Conservation (phyloP, 2,329 filamentous ascomycete genomes). For the Davidsoniella virescens region DNA sequence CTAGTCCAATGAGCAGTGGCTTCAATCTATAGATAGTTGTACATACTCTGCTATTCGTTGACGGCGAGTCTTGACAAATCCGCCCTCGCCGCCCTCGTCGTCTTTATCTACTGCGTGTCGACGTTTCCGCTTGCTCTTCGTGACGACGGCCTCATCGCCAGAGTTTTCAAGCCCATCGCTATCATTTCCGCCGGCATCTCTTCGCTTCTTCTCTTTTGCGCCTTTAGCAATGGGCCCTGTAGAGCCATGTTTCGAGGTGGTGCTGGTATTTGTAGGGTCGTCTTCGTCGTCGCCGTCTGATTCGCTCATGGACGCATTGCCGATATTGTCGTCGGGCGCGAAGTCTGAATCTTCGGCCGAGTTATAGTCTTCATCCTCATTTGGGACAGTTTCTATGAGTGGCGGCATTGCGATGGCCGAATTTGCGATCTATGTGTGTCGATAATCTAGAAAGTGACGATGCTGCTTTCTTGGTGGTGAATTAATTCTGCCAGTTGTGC, state of each 20-base stretch:
- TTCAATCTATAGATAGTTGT: background rate
- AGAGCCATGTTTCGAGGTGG: background rate
- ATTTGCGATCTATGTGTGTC: background rate
- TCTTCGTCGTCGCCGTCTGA: conserved; percentile 26
- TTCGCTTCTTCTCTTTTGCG: conserved; percentile 19
- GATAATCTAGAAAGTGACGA: background rate
- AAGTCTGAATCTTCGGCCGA: conserved; percentile 64
- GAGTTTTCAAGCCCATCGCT: conserved; percentile 39
- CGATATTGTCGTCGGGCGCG: conserved; percentile 31
- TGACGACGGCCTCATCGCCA: conserved; percentile 55
- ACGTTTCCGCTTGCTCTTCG: conserved; percentile 39
- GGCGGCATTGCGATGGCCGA: background rate
- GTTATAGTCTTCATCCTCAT: conserved; percentile 31
- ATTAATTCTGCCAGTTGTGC: background rate
- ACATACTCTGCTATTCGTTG: conserved; percentile 49
- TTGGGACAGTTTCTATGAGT: background rate
- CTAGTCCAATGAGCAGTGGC: background rate
- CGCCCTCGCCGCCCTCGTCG: conserved; percentile 42
- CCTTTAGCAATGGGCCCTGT: conserved; percentile 2
- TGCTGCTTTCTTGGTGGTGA: background rate
- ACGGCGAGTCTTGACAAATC: conserved; percentile 55
- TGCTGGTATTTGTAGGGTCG: conserved; percentile 14
- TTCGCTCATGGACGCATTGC: conserved; percentile 23
- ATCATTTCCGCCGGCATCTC: conserved; percentile 17
- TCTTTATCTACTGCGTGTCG: conserved; percentile 30